A percentile compares a stretch with the other conserved stretches of the same genome.
phyloP scores from a whole-genome alignment of 2,329 filamentous ascomycete species.

The Bimuria novae-zelandiae region DNA sequence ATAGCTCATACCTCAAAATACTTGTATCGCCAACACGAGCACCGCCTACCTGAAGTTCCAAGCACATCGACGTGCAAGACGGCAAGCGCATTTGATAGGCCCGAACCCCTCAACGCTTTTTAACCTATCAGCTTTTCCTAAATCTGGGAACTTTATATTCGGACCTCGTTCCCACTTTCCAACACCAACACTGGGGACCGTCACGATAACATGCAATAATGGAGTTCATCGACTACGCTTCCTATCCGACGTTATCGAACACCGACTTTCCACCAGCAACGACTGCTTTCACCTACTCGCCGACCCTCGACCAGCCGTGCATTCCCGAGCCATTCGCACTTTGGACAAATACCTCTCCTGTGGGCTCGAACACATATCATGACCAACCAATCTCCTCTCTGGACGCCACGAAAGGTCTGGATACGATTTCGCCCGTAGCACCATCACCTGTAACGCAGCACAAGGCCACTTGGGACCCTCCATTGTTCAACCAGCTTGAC shows the following conservation, averaged over 20 bases:
- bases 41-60: neutral
- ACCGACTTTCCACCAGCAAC: constrained; percentile 30
- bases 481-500: constrained; percentile 28
- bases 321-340: constrained; percentile 27
- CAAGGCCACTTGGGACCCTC: constrained; percentile 20
- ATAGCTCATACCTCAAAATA: neutral
- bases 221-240: constrained; percentile 23
- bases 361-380: constrained; percentile 32
- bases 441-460: constrained; percentile 18
- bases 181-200: too few relatives aligned
- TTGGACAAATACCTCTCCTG: constrained; percentile 30
- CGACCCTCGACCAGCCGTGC: constrained; percentile 32
- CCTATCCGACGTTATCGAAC: constrained; percentile 29
- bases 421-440: constrained; percentile 22
- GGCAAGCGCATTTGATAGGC: neutral
- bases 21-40: neutral
- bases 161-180: too few relatives aligned
- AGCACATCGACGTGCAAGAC: neutral
- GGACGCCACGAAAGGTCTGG: constrained; percentile 27
- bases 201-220: constrained; percentile 11
- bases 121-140: too few relatives aligned
- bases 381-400: constrained; percentile 31
- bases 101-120: too few relatives aligned
- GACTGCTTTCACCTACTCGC: constrained; percentile 27
- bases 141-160: too few relatives aligned